These are phyloP conservation scores for Polychaeton citri DNA, from an alignment of 2,329 filamentous ascomycete genomes.

Conservation along the genomic window DNA sequence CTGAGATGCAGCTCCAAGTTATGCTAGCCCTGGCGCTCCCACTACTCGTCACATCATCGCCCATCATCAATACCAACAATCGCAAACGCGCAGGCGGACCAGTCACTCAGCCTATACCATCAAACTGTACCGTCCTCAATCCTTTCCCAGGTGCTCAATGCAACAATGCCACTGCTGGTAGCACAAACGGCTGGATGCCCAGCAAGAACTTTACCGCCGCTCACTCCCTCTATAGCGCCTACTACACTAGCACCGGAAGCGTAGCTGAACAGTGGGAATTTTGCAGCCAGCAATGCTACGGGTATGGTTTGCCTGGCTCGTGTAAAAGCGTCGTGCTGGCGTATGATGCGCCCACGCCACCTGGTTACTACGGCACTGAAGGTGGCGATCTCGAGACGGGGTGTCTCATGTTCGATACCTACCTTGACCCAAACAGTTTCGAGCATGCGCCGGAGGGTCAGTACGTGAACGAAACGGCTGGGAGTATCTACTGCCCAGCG, in stretches of 20 bases:
- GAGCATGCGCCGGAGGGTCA: slow-evolving; percentile 16
- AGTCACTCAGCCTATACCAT: slow-evolving; percentile 18
- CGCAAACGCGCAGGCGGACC: slow-evolving; percentile 25
- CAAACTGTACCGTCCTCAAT: slow-evolving; percentile 22
- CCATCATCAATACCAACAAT: too few relatives aligned
- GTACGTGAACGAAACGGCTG: slow-evolving; percentile 19
- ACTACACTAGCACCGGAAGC: slow-evolving; percentile 11
- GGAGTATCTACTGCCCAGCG: slow-evolving; percentile 18
- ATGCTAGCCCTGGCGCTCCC: too few relatives aligned
- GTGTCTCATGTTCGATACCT: slow-evolving; percentile 23
- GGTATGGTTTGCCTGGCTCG: slow-evolving; percentile 17
- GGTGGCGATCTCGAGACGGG: slow-evolving; percentile 20
- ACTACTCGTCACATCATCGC: too few relatives aligned
- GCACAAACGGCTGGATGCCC: slow-evolving; percentile 14
- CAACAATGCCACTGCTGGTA: slow-evolving; percentile 4
- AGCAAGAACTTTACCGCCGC: slow-evolving; percentile 11
- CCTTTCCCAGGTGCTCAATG: slow-evolving; percentile 11
- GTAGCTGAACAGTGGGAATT: slow-evolving; percentile 12
- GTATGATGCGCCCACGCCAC: slow-evolving; percentile 22
- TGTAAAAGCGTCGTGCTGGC: slow-evolving; percentile 26
- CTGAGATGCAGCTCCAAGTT: too few relatives aligned
- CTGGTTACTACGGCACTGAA: slow-evolving; percentile 19
- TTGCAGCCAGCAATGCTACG: slow-evolving; percentile 29
- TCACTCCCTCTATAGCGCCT: slow-evolving; percentile 21
- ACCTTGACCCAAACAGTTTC: slow-evolving; percentile 18